Evolutionary conservation across 108 stramenopile genomes (phyloP).

Genomic region (Asterionellopsis glacialis): DNA sequence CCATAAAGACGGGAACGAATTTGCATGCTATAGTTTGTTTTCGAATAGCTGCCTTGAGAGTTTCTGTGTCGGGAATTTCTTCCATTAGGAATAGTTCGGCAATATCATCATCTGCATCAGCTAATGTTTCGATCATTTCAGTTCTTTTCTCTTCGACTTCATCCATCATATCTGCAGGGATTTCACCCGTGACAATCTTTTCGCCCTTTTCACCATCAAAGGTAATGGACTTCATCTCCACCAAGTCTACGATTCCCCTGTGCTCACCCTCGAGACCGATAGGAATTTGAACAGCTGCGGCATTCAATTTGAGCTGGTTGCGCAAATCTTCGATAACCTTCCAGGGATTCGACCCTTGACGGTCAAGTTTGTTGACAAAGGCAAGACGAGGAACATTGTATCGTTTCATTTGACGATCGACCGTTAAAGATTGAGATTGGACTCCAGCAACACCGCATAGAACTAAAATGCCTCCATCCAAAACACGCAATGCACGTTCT

Average conservation of each 20-base stretch:
- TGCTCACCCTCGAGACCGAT: slow-evolving; percentile 93
- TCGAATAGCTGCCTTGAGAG: slow-evolving; percentile 87
- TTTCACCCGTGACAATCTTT: slow-evolving; percentile 64
- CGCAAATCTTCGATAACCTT: slow-evolving; percentile 84
- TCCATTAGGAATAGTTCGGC: slow-evolving; percentile 96
- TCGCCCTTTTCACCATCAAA: slow-evolving; percentile 94
- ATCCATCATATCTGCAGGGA: slow-evolving; percentile 81
- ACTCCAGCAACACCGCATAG: slow-evolving; percentile 98
- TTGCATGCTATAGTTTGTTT: slow-evolving; percentile 81
- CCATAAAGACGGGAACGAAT: slow-evolving; percentile 99
- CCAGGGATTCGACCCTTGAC: slow-evolving; percentile 92
- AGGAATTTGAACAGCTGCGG: slow-evolving; percentile 95
- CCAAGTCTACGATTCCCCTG: slow-evolving; percentile 92
- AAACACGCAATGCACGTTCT: slow-evolving; percentile 96
- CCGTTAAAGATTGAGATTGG: slow-evolving; percentile 97
- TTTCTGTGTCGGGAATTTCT: slow-evolving; percentile 79
- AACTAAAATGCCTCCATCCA: slow-evolving; percentile 96
- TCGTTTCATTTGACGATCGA: slow-evolving; percentile 99
- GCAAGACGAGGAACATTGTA: slow-evolving; percentile 98
- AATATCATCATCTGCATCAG: slow-evolving; percentile 96
- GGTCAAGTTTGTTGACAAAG: slow-evolving; percentile 99
- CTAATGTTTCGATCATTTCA: slow-evolving; percentile 91
- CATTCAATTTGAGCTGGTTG: slow-evolving; percentile 90
- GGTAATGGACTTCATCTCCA: slow-evolving; percentile 54
- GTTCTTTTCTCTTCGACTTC: slow-evolving; percentile 67